Evolutionary conservation across 805 yeast species (phyloP), one percentile per base, ranked within the genome.

Genomic region (Wickerhamiella occidentalis): DNA sequence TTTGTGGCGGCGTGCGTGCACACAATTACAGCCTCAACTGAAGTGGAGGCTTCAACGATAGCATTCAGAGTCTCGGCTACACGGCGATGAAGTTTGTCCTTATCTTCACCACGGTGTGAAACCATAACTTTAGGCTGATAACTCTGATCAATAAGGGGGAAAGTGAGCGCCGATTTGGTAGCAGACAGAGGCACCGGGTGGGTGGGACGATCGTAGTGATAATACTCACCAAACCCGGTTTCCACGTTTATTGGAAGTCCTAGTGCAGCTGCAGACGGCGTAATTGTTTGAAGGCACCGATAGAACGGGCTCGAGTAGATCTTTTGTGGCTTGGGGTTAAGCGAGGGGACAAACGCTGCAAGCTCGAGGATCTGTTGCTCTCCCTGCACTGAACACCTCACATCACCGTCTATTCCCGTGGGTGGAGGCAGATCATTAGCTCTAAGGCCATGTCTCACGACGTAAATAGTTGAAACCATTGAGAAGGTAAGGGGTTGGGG

Each of bases 1-100:
- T 86, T 85, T 4, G 94, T 75, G 2, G 97, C 96, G 1, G 97
- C 98, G 66, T 92, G 97, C 3, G 95, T 79, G 23, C 85, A 79
- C n/a, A 90, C 67, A 19, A 92, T 58, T 6, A 92, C 68, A 0
- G 78, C 70, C 33, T 79, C 77, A 28, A 78, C 68, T 52, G 72
- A 67, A 6, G 58, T 51, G 54, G 80, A 82, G 48, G 85, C 70
- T 46, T 67, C 69, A 2, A 85, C 64, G 56, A 90, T 78, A 30
- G 60, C 60, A 0, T 62, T 54, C 72, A 88, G 69, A 52, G 85
- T 82, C 6, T 49, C 38, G 19, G 62, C 54, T 54, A 84, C 76
- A 54, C 98, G 73, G 3, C 65, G 64, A 55, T 80, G 79, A 29
- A 90, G 73, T n/a, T 80, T 82, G 1, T 69, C 74, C 51, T 78